Percentiles rank a stretch among this genome's conserved stretches.
These are phyloP conservation scores for Anthoceros angustus DNA, from an alignment of 225 moss, liverwort and hornwort genomes.

Conservation along the genomic window DNA sequence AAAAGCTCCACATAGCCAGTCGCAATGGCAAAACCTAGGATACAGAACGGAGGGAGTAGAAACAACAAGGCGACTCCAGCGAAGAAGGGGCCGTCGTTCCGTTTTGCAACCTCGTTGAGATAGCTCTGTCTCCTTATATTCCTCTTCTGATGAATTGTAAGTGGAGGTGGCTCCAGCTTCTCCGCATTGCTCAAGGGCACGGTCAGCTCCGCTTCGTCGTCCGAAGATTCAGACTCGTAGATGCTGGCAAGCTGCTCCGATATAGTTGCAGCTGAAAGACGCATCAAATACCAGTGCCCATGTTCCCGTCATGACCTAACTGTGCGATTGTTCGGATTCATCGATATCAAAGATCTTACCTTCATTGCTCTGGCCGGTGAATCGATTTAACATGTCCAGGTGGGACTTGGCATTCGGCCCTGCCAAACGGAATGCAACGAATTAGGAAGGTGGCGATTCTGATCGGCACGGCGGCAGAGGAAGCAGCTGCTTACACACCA, in stretches of 20 bases:
- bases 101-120: slow-evolving; percentile 51
- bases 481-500: too few relatives aligned
- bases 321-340: not conserved
- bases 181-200: slow-evolving; percentile 30
- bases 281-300: not conserved
- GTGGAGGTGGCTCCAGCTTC: slow-evolving; percentile 10
- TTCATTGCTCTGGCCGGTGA: not conserved
- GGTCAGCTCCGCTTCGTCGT: slow-evolving; percentile 17
- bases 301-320: not conserved
- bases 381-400: not conserved
- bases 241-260: not conserved
- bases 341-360: not conserved
- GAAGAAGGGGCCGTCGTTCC: slow-evolving; percentile 73
- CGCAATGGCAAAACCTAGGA: slow-evolving; percentile 56
- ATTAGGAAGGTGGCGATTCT: too few relatives aligned
- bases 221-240: slow-evolving; percentile 4
- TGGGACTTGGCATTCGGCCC: not conserved
- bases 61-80: slow-evolving; percentile 43
- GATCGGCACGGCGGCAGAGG: too few relatives aligned
- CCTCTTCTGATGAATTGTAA: slow-evolving; percentile 62
- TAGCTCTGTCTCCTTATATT: slow-evolving; percentile 68
- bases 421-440: not conserved
- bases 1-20: slow-evolving; percentile 63
- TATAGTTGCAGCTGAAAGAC: not conserved
- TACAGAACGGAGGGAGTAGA: slow-evolving; percentile 47